Evolutionary conservation across 2,329 filamentous ascomycete genomes (phyloP), one percentile per base, ranked within the genome.

Genomic region (Thelonectria olida): DNA sequence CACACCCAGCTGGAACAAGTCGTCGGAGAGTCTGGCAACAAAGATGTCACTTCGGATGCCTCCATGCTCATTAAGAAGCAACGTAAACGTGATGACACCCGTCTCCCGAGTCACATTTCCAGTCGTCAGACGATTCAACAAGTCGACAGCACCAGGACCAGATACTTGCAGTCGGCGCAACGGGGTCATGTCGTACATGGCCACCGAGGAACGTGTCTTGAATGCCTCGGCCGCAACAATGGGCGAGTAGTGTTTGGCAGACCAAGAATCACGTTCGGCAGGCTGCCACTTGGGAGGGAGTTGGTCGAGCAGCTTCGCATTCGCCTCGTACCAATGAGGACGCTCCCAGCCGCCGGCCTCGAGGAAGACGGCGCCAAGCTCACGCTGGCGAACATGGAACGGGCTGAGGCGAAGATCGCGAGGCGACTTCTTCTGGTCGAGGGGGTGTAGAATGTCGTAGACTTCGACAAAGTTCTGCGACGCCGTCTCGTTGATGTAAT

Each of bases 381-480:
- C 82, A 13, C 73, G 71, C 61, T 90, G 84, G 1, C 84, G 81
- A 2, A 77, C 63, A 61, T 87, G 78, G 70, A 89, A 90, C 0
- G 87, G 86, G 62, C 84, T 88, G 13, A 84, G 74, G 7, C 87
- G 84, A 2, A 90, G 77, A 58, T 86, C 83, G 1, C 88, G 82
- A 0, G 86, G 87, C 0, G 84, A 87, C 0, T 82, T 77, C 25
- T 81, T 82, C 0, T 85, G 87, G 53, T 87, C 84, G 1, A 87
- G 77, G 0, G 87, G 87, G 59, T 90, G 87, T 0, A 89, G 63
- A 38, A 90, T 88, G 61, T 89, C 87, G 75, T 90, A 90, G 1
- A 90, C 82, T 64, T 90, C 87, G 22, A 86, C 82, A 50, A 90
- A 90, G 65, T 86, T 88, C 68, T 87, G 85, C 45, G 83, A 79